These are phyloP conservation scores for Parmelia sp. DNA, from an alignment of 495 filamentous ascomycete species.

Conservation along the genomic window DNA sequence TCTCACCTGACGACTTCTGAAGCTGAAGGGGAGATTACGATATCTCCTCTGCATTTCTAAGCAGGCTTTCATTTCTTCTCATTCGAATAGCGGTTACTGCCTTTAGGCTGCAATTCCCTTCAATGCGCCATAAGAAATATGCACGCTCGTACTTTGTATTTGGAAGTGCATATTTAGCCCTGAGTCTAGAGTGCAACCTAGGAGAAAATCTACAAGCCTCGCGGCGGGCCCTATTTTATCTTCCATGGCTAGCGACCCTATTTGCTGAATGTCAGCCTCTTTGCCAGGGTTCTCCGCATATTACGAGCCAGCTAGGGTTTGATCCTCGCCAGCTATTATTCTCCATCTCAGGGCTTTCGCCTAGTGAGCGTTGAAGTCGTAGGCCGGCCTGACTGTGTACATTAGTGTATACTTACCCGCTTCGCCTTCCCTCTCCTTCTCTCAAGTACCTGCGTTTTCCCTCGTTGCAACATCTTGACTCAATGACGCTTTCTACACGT, in stretches of 20 bases:
- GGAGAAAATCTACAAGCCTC: slow-evolving; percentile 15
- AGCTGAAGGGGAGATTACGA: neutral
- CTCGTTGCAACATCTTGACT: slow-evolving; percentile 3
- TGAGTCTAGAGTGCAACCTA: neutral
- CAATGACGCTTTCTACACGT: slow-evolving; percentile 1
- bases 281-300: slow-evolving; percentile 20
- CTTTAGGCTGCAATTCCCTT: neutral
- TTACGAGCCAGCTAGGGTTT: slow-evolving; percentile 10
- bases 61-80: neutral
- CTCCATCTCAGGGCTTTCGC: neutral
- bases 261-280: slow-evolving; percentile 8
- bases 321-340: slow-evolving; percentile 5
- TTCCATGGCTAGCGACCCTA: slow-evolving; percentile 12
- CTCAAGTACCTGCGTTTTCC: neutral
- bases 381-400: slow-evolving; percentile 7
- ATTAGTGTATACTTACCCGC: slow-evolving; percentile 11
- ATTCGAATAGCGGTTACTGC: neutral
- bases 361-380: neutral
- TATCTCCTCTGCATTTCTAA: neutral
- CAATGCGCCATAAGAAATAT: neutral
- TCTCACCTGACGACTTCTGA: neutral
- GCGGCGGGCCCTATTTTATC: slow-evolving; percentile 7
- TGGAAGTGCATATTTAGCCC: neutral
- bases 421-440: neutral
- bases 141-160: neutral